phyloP scores from a whole-genome alignment of 352 stramenopile genomes.

The Phytopythium ostracodes region DNA sequence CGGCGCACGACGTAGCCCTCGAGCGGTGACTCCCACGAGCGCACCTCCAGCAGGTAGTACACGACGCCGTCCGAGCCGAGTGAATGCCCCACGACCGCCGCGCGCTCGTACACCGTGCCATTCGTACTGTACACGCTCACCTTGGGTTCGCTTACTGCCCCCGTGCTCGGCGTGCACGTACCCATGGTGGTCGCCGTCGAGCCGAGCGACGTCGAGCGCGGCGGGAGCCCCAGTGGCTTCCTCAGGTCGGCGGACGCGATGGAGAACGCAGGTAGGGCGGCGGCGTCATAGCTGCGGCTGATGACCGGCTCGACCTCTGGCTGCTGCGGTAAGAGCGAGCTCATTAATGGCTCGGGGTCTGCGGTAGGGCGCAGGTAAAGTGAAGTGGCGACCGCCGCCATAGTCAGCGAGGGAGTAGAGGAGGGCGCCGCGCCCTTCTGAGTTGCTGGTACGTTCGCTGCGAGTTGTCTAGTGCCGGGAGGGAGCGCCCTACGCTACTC shows the following conservation, averaged over 20 bases:
- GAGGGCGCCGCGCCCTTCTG: not conserved
- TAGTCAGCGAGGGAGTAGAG: not conserved
- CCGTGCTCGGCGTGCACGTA: slow-evolving; percentile 25
- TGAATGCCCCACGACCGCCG: slow-evolving; percentile 65
- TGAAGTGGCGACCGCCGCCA: slow-evolving; percentile 1
- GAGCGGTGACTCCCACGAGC: slow-evolving; percentile 63
- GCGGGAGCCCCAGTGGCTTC: slow-evolving; percentile 12
- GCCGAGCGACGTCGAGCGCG: slow-evolving; percentile 27
- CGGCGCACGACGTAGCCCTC: slow-evolving; percentile 78
- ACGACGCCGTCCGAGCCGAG: slow-evolving; percentile 59
- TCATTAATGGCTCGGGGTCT: not conserved
- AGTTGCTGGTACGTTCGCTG: not conserved
- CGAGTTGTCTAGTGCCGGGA: not conserved
- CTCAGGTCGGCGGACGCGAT: not conserved
- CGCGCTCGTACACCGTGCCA: slow-evolving; percentile 65
- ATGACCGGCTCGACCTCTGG: not conserved
- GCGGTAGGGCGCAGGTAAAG: not conserved
- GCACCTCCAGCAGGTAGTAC: slow-evolving; percentile 76
- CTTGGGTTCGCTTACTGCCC: slow-evolving; percentile 25
- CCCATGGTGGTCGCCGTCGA: slow-evolving; percentile 8
- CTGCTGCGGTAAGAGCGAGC: not conserved
- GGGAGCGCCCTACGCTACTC: no score
- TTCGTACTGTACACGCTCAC: slow-evolving; percentile 67
- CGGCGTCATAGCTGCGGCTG: not conserved
- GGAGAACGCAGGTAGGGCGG: not conserved